Evolutionary conservation across 2,329 filamentous ascomycete genomes (phyloP).

Genomic region (Cladosporium sp.): DNA sequence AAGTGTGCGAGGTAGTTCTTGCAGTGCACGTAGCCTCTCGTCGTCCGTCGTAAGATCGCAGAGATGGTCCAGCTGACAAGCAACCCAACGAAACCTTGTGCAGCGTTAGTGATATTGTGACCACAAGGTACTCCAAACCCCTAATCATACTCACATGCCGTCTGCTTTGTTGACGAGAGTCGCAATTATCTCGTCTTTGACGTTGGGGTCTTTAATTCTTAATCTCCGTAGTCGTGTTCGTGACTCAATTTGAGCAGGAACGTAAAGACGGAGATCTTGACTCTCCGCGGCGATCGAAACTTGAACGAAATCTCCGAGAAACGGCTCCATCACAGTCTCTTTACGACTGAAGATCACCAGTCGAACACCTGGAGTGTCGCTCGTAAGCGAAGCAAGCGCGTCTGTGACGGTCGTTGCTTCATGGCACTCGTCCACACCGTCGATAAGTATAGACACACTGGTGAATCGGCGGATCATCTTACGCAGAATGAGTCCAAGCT

Average conservation of each 20-base stretch:
- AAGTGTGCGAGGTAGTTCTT: background rate
- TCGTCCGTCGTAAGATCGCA: background rate
- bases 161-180: background rate
- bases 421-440: conserved; percentile 5
- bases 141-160: background rate
- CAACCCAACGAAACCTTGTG: conserved; percentile 5
- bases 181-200: conserved; percentile 7
- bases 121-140: too few species aligned
- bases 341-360: background rate
- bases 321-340: background rate
- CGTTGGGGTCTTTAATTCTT: background rate
- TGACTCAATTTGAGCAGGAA: background rate
- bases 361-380: background rate
- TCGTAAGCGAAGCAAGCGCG: background rate
- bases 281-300: background rate
- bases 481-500: background rate
- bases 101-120: background rate
- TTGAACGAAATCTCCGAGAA: background rate
- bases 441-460: background rate
- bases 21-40: background rate
- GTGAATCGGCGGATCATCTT: background rate
- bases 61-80: conserved; percentile 10
- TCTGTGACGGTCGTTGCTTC: background rate
- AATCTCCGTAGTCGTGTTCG: background rate
- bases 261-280: background rate